Conservation (phyloP, 495 filamentous ascomycete genomes). For the Lophium mytilinum region DNA sequence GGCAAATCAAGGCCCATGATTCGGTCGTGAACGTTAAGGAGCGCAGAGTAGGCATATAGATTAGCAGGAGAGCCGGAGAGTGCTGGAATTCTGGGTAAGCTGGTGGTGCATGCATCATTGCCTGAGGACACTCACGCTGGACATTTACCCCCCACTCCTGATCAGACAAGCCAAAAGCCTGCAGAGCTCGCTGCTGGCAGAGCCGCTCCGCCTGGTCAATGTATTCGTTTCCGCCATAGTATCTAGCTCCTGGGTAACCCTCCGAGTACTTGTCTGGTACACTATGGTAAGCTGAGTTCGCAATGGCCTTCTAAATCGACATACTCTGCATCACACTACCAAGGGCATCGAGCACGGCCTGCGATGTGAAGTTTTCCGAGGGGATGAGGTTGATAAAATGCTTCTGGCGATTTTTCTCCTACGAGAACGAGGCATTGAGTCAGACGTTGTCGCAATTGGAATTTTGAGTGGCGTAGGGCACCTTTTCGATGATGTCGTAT, state of each 20-base stretch:
- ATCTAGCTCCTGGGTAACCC: slow-evolving; percentile 91
- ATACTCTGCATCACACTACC: slow-evolving; percentile 98
- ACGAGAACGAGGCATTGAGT: slow-evolving; percentile 4
- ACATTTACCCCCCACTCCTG: slow-evolving; percentile 98
- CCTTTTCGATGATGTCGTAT: slow-evolving; percentile 82
- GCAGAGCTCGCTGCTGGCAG: slow-evolving; percentile 81
- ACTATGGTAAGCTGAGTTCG: slow-evolving; percentile 2
- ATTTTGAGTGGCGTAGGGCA: slow-evolving; percentile 33
- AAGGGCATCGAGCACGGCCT: slow-evolving; percentile 90
- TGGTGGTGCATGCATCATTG: slow-evolving; percentile 11
- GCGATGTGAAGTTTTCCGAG: slow-evolving; percentile 97
- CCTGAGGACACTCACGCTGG: slow-evolving; percentile 55
- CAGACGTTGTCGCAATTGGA: slow-evolving; percentile 17
- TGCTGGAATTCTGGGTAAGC: slow-evolving; percentile 44
- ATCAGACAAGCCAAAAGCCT: slow-evolving; percentile 73
- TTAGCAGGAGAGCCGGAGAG: slow-evolving; percentile 95
- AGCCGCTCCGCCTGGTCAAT: slow-evolving; percentile 86
- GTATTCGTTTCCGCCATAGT: slow-evolving; percentile 94
- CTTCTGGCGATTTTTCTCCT: slow-evolving; percentile 94
- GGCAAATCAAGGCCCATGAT: slow-evolving; percentile 97
- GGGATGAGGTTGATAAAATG: slow-evolving; percentile 98
- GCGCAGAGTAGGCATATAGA: slow-evolving; percentile 87
- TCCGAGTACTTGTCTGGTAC: slow-evolving; percentile 93
- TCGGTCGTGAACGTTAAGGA: slow-evolving; percentile 85
- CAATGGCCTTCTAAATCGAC: slow-evolving; percentile 24